These are phyloP conservation scores for Casaregolazyma lundiana DNA, from an alignment of 1,139 yeast species.

Conservation along the genomic window DNA sequence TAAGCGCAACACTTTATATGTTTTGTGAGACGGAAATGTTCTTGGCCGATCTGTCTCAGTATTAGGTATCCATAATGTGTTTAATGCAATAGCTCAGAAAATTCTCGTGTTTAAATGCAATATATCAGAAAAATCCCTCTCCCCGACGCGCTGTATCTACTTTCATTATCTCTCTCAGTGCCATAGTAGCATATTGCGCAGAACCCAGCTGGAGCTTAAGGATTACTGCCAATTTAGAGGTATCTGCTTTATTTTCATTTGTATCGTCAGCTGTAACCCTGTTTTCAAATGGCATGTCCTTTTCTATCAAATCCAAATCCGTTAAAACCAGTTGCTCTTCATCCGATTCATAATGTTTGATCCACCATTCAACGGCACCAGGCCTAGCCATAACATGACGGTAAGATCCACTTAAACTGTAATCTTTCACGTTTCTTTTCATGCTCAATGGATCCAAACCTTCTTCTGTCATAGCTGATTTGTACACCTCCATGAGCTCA, in stretches of 20 bases:
- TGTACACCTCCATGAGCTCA: constrained; percentile 59
- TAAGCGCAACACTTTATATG: constrained; percentile 9
- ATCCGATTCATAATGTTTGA: constrained; percentile 57
- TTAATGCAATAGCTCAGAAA: background rate
- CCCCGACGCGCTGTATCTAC: constrained; percentile 70
- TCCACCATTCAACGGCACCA: constrained; percentile 54
- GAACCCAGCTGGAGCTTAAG: constrained; percentile 75
- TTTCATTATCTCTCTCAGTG: constrained; percentile 85
- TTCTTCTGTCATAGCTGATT: constrained; percentile 71
- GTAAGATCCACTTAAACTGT: constrained; percentile 88
- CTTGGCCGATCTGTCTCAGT: background rate
- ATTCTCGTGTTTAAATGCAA: no score
- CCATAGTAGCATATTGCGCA: constrained; percentile 97
- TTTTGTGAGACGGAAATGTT: constrained; percentile 2
- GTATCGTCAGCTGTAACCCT: constrained; percentile 12
- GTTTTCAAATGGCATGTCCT: constrained; percentile 29
- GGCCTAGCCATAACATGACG: constrained; percentile 73
- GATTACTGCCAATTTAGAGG: constrained; percentile 62
- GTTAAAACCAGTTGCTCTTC: constrained; percentile 73
- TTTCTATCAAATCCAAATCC: constrained; percentile 65
- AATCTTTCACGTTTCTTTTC: constrained; percentile 81
- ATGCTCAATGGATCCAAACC: constrained; percentile 79
- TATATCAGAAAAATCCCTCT: constrained; percentile 32
- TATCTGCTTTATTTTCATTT: constrained; percentile 34
- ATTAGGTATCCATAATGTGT: background rate